Evolutionary conservation across 192 early-diverging fungal genomes (phyloP).

Genomic region (Coemansia sp.): DNA sequence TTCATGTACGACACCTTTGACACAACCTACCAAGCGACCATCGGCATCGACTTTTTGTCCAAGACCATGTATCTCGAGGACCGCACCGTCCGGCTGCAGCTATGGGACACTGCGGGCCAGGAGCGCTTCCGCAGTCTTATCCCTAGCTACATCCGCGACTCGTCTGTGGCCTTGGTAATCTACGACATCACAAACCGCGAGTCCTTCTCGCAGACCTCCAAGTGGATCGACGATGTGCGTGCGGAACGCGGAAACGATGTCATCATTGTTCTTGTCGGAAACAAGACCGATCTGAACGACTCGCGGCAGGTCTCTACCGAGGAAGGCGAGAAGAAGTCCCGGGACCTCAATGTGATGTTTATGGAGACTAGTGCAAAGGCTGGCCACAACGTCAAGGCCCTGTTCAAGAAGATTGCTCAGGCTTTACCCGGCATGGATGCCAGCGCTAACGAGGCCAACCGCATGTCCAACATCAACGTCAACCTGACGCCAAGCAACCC

Average conservation of each 20-base stretch:
- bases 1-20: constrained; percentile 99
- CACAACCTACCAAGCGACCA: constrained; percentile 96
- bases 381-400: constrained; percentile 96
- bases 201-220: constrained; percentile 94
- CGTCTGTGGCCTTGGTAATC: constrained; percentile 94
- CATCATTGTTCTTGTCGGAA: constrained; percentile 96
- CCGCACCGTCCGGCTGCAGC: constrained; percentile 93
- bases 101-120: constrained; percentile 99
- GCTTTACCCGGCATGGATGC: constrained; percentile 75
- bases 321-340: constrained; percentile 97
- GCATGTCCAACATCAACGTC: constrained; percentile 58
- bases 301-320: constrained; percentile 93
- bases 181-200: constrained; percentile 97
- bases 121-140: constrained; percentile 97
- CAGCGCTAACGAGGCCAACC: constrained; percentile 58
- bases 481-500: constrained; percentile 53
- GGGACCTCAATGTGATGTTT: constrained; percentile 96
- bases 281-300: constrained; percentile 98
- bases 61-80: constrained; percentile 99
- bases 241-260: constrained; percentile 98
- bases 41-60: constrained; percentile 98
- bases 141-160: constrained; percentile 98
- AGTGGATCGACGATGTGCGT: constrained; percentile 99
- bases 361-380: constrained; percentile 99
- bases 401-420: constrained; percentile 97